Percentiles rank a stretch among this genome's conserved stretches.
phyloP scores from a whole-genome alignment of 768 basidiomycete species.

The Xerocomellus amylosporus region DNA sequence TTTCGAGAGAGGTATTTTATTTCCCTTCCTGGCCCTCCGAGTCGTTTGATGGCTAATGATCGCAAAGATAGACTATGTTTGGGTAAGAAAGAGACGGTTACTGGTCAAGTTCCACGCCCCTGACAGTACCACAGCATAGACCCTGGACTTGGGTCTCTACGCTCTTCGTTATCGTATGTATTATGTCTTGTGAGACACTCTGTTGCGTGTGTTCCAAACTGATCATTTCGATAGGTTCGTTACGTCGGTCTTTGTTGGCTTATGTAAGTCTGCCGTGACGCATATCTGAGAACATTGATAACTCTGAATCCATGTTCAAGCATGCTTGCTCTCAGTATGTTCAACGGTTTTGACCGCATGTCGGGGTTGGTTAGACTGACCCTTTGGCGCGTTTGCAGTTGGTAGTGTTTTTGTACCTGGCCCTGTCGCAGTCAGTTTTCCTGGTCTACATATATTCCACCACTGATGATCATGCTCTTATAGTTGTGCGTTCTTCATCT shows the following conservation, averaged over 20 bases:
- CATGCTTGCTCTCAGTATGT: constrained; percentile 1
- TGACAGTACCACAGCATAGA: not conserved
- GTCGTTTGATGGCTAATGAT: no score
- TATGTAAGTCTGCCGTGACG: not conserved
- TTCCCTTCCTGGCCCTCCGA: no score
- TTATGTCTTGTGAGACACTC: no score
- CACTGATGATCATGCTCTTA: not conserved
- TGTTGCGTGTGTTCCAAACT: not conserved
- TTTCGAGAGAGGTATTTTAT: constrained; percentile 5
- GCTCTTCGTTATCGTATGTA: constrained; percentile 11
- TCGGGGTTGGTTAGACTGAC: not conserved
- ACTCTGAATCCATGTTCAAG: not conserved
- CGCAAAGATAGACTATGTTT: constrained; percentile 9
- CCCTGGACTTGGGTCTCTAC: constrained; percentile 13
- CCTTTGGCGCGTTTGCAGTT: not conserved
- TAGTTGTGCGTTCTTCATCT: constrained; percentile 4
- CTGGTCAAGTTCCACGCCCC: not conserved
- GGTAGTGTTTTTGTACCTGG: constrained; percentile 7
- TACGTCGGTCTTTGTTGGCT: constrained; percentile 7
- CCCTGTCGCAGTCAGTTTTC: constrained; percentile 2
- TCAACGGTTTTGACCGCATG: not conserved
- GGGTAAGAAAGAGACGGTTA: not conserved
- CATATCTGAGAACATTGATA: not conserved
- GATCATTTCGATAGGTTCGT: constrained; percentile 4
- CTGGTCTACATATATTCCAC: not conserved